Evolutionary conservation across 768 basidiomycete genomes (phyloP), one percentile per base, ranked within the genome.

Genomic region (Pisolithus sp.): DNA sequence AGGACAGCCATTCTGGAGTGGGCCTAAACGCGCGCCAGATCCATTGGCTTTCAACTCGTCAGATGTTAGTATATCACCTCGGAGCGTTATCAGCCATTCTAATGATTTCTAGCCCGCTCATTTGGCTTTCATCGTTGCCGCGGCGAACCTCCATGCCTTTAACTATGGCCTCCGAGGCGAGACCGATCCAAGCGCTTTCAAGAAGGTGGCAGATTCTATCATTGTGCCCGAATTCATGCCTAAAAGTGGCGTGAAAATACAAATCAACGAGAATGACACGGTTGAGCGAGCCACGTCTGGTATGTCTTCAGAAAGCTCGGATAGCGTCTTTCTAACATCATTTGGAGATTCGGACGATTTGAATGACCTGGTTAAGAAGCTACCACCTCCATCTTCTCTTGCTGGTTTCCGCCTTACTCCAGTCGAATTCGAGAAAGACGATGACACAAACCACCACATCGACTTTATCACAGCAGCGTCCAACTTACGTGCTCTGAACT

Each of bases 391-490:
- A 0, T 90, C 93, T 2, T 89, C 90, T 17, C 74, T 99, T 39
- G 94, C 87, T 46, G 96, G 96, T n/a, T 99, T 94, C 73, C 87
- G 96, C 50, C 79, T 99, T 45, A 88, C 76, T 48, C 91, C 95
- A 3, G 95, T 94, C 46, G 93, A 96, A 62, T 99, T 99, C 58
- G 96, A 99, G 76, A 99, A 99, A 73, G 96, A 99, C 63, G 95
- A 98, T 61, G 96, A 99, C 65, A 81, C 87, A 47, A 99, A 99
- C 71, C 83, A 89, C 71, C 96, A 99, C 70, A 97, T 99, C 65
- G 96, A 95, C 71, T 97, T 98, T 72, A 95, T 99, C 71, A 97
- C 94, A 34, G 89, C 96, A 7, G 90, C 95, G 7, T 96, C 93
- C 46, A 98, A 99, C 74, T 77, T 97, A 49, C 89, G 96, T 34